Conservation (phyloP, 2,329 filamentous ascomycete species). For the Claviceps pazoutovae region DNA sequence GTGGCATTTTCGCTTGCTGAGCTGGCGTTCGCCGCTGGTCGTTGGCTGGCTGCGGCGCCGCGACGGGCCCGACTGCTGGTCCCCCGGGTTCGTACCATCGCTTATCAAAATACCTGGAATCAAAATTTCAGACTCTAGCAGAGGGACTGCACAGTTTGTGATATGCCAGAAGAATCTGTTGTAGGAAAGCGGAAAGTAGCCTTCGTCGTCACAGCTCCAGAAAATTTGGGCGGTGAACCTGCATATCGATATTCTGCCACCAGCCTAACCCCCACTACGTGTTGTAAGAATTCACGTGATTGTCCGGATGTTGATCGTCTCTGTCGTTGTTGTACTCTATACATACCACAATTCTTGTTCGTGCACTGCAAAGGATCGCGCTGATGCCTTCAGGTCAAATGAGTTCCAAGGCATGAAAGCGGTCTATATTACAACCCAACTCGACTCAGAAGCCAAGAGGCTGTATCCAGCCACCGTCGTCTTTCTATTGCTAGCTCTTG, state of each 20-base stretch:
- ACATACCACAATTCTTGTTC: too few relatives aligned
- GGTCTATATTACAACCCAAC: not conserved
- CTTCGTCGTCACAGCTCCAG: not conserved
- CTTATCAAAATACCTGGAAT: not conserved
- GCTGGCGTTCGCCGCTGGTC: constrained; percentile 12
- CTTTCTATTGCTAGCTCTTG: not conserved
- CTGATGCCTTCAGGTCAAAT: not conserved
- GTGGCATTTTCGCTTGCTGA: constrained; percentile 12
- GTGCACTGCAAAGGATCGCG: not conserved
- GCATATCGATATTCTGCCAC: constrained; percentile 18
- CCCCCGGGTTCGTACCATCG: constrained; percentile 21
- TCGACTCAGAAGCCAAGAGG: constrained; percentile 32
- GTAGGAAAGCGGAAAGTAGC: not conserved
- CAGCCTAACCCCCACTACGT: not conserved
- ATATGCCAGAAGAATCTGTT: too few relatives aligned
- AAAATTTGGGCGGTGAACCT: constrained; percentile 13
- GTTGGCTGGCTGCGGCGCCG: constrained; percentile 14
- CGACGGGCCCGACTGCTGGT: constrained; percentile 19
- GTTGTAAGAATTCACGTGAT: not conserved
- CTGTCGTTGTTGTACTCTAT: too few relatives aligned
- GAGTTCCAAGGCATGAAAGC: not conserved
- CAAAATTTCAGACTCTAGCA: not conserved
- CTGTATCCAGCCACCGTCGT: not conserved
- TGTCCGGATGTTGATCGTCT: too few relatives aligned
- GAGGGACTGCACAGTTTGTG: too few relatives aligned